Percentiles rank a stretch among this genome's conserved stretches.
These are phyloP conservation scores for Cladophialophora chaetospira DNA, from an alignment of 2,329 filamentous ascomycete species.

Conservation along the genomic window DNA sequence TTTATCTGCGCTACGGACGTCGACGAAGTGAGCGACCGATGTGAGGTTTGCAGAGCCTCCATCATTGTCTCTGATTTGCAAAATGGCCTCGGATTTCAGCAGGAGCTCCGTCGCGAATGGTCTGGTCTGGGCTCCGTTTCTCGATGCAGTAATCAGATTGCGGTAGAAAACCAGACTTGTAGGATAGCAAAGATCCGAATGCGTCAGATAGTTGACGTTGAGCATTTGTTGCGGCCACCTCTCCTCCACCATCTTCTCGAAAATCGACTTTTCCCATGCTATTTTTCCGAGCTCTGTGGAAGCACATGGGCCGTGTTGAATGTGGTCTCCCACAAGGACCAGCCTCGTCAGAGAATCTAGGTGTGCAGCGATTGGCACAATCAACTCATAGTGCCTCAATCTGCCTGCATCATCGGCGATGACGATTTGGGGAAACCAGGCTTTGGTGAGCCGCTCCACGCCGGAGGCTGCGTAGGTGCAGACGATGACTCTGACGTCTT, in stretches of 20 bases:
- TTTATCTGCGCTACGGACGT: neutral
- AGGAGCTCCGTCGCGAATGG: neutral
- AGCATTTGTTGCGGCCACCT: constrained; percentile 2
- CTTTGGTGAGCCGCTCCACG: neutral
- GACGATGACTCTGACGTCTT: neutral
- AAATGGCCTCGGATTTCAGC: neutral
- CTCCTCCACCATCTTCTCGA: constrained; percentile 1
- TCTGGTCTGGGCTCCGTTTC: neutral
- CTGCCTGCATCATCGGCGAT: neutral
- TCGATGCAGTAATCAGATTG: neutral
- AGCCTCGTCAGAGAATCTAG: neutral
- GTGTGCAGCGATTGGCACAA: neutral
- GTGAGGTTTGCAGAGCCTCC: neutral
- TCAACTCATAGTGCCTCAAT: neutral
- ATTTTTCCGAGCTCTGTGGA: neutral
- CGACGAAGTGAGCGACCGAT: constrained; percentile 7
- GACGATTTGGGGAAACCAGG: neutral
- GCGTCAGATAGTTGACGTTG: neutral
- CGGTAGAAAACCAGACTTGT: neutral
- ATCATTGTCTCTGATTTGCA: neutral
- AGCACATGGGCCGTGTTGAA: neutral
- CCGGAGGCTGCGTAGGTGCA: neutral
- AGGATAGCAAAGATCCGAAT: constrained; percentile 5
- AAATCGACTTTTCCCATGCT: neutral
- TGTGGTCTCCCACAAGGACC: constrained; percentile 4